phyloP scores from a whole-genome alignment of 2,329 filamentous ascomycete species.

The Incumbomyces delicatus region DNA sequence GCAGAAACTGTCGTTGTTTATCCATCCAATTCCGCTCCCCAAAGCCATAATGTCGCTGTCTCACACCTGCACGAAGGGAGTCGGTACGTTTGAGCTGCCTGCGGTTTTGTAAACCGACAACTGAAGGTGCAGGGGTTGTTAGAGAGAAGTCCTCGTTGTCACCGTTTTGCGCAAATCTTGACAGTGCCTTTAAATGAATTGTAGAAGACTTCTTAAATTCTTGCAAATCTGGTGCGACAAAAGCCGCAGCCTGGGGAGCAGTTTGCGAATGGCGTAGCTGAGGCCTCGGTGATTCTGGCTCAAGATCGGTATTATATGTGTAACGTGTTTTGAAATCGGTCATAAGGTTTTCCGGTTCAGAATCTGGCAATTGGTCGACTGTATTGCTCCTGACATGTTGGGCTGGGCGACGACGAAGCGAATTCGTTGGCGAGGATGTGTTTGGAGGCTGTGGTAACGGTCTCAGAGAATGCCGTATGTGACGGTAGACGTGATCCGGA shows the following conservation, averaged over 20 bases:
- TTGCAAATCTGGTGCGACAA: constrained; percentile 65
- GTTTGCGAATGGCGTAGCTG: constrained; percentile 21
- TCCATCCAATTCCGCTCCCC: constrained; percentile 90
- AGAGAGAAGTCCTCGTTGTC: constrained; percentile 73
- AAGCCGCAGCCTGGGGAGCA: constrained; percentile 31
- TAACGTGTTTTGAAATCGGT: constrained; percentile 30
- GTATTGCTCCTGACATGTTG: constrained; percentile 52
- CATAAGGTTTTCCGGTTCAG: constrained; percentile 38
- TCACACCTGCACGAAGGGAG: constrained; percentile 38
- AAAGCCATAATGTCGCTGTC: constrained; percentile 7
- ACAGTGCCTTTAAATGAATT: constrained; percentile 76
- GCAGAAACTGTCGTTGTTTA: constrained; percentile 88
- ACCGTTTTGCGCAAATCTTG: constrained; percentile 66
- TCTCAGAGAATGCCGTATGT: constrained; percentile 65
- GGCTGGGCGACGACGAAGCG: constrained; percentile 23
- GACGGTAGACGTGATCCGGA: constrained; percentile 59
- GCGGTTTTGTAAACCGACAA: constrained; percentile 76
- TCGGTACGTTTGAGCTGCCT: constrained; percentile 66
- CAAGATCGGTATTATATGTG: constrained; percentile 25
- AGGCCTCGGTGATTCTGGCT: constrained; percentile 29
- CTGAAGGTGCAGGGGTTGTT: constrained; percentile 68
- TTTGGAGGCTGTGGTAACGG: constrained; percentile 60
- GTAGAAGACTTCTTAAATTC: constrained; percentile 81
- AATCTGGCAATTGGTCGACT: constrained; percentile 50
- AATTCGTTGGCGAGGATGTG: constrained; percentile 31